Conservation (phyloP, 116 monocot species). For the Papilionanthe hybrid region DNA sequence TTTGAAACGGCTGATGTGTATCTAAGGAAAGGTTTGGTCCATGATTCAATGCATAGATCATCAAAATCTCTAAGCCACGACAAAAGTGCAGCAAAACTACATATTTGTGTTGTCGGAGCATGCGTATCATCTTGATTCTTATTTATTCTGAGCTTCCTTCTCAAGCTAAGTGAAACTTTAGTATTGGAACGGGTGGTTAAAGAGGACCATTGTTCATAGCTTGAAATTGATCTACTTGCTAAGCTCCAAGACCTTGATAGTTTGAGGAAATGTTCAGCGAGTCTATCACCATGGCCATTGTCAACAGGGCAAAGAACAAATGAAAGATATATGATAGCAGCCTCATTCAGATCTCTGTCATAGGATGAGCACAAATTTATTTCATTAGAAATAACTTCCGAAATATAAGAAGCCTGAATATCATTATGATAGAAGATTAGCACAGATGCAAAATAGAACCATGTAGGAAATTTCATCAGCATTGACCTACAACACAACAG, state of each 20-base stretch:
- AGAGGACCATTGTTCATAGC: slow-evolving; percentile 3
- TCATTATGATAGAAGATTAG: slow-evolving; percentile 37
- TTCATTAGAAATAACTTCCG: slow-evolving; percentile 17
- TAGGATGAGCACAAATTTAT: slow-evolving; percentile 15
- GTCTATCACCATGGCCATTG: slow-evolving; percentile 12
- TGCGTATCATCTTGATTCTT: slow-evolving; percentile 23
- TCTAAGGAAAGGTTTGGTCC: background rate
- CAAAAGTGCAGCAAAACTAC: background rate
- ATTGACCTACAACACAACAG: slow-evolving; percentile 54
- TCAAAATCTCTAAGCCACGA: slow-evolving; percentile 59
- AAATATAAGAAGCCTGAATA: slow-evolving; percentile 25
- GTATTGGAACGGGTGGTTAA: background rate
- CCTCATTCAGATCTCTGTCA: slow-evolving; percentile 24
- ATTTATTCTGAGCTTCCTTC: slow-evolving; percentile 44
- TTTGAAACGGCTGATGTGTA: slow-evolving; percentile 5
- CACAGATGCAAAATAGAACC: slow-evolving; percentile 71
- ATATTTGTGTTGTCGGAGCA: slow-evolving; percentile 1
- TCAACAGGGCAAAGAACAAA: slow-evolving; percentile 46
- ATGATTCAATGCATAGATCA: slow-evolving; percentile 17
- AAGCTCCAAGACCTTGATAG: slow-evolving; percentile 32
- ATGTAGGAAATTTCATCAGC: slow-evolving; percentile 68
- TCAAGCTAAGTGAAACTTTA: slow-evolving; percentile 13
- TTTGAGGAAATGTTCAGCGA: slow-evolving; percentile 31
- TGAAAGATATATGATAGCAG: slow-evolving; percentile 48
- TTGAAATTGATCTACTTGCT: slow-evolving; percentile 6